Conservation (phyloP, 345 rosid genomes). For the Gossypium raimondii region DNA sequence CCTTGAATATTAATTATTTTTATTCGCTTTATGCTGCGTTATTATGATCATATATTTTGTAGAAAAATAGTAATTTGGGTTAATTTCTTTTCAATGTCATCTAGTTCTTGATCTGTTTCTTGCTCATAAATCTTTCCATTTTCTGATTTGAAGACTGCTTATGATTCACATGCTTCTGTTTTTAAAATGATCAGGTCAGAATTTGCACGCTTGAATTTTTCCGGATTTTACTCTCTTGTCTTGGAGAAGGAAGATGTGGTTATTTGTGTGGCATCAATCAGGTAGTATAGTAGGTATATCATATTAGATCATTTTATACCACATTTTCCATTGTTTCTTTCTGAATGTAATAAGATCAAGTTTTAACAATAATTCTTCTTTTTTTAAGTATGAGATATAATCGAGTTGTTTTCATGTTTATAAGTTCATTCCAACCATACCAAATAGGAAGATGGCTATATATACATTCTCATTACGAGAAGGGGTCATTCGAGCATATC, state of each 20-base stretch:
- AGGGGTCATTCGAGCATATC: no score
- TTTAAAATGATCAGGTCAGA: conserved; percentile 53
- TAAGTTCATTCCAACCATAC: no score
- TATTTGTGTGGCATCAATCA: conserved; percentile 86
- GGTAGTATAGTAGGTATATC: conserved; percentile 36
- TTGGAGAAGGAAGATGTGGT: conserved; percentile 84
- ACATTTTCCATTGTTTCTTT: not conserved
- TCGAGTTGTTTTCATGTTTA: no score
- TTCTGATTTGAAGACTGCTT: not conserved
- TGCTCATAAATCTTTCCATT: not conserved
- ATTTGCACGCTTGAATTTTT: conserved; percentile 75
- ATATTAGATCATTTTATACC: not conserved
- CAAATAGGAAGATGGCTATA: no score
- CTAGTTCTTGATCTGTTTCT: not conserved
- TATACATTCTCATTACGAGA: no score
- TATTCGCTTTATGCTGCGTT: not conserved
- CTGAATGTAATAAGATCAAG: not conserved
- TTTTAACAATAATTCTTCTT: not conserved
- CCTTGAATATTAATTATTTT: not conserved
- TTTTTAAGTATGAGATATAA: no score
- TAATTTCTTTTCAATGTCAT: not conserved
- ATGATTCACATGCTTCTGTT: not conserved
- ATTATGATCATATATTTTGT: not conserved
- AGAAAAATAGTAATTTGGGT: not conserved
- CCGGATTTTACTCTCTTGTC: conserved; percentile 74